phyloP scores from a whole-genome alignment of 2,329 filamentous ascomycete species.

The Pyrenophora tritici-repentis region DNA sequence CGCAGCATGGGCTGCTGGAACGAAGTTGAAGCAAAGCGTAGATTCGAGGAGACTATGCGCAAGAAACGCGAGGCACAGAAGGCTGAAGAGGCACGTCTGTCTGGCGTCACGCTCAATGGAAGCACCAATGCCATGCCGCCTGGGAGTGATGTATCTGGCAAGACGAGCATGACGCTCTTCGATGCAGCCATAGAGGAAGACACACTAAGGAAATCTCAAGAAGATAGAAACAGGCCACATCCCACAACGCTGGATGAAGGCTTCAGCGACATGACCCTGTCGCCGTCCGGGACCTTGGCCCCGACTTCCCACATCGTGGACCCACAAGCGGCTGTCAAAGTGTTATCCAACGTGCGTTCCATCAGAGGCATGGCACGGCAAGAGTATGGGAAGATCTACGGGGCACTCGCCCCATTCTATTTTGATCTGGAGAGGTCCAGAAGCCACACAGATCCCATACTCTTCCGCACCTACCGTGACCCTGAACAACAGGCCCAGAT shows the following conservation, averaged over 20 bases:
- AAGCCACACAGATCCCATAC: constrained; percentile 76
- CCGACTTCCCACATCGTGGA: constrained; percentile 50
- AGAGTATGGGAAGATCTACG: constrained; percentile 90
- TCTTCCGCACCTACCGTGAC: constrained; percentile 86
- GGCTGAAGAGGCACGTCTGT: constrained; percentile 48
- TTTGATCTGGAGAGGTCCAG: constrained; percentile 74
- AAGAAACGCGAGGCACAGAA: constrained; percentile 62
- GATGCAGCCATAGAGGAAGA: constrained; percentile 73
- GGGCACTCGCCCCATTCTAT: constrained; percentile 87
- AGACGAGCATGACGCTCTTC: constrained; percentile 68
- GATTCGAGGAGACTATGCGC: constrained; percentile 72
- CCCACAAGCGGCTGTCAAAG: constrained; percentile 67
- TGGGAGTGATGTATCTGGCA: constrained; percentile 37
- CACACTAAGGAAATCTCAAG: constrained; percentile 53
- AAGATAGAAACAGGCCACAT: constrained; percentile 33
- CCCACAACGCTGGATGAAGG: constrained; percentile 63
- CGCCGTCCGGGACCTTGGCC: constrained; percentile 42
- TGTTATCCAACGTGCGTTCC: constrained; percentile 74
- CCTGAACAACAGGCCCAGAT: constrained; percentile 91
- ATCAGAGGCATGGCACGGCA: constrained; percentile 82
- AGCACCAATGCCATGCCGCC: constrained; percentile 46
- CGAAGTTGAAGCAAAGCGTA: constrained; percentile 78
- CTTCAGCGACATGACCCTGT: constrained; percentile 76
- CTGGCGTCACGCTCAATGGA: constrained; percentile 41
- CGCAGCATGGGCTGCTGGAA: constrained; percentile 92